phyloP scores from a whole-genome alignment of 495 filamentous ascomycete genomes.

The Collariella sp. region DNA sequence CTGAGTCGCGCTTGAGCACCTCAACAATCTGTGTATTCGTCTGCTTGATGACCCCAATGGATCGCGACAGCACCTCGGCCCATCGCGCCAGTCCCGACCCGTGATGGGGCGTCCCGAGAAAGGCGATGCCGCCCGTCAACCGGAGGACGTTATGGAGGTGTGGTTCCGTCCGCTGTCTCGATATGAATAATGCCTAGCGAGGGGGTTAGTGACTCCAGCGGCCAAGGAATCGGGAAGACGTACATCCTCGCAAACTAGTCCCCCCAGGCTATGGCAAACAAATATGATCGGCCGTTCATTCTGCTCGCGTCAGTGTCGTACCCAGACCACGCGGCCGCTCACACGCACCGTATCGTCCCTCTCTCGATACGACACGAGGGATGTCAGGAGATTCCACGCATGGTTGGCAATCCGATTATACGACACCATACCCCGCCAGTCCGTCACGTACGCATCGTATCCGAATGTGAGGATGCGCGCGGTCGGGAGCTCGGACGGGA shows the following conservation, averaged over 20 bases:
- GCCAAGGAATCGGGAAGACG: background rate
- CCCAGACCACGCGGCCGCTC: background rate
- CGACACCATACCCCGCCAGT: constrained; percentile 14
- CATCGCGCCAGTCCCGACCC: constrained; percentile 29
- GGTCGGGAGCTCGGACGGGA: constrained; percentile 5
- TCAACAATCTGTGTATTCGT: constrained; percentile 20
- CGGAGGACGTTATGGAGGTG: constrained; percentile 26
- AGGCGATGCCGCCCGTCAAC: constrained; percentile 30
- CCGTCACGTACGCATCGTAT: constrained; percentile 11
- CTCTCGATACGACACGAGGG: constrained; percentile 13
- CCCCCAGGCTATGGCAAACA: constrained; percentile 31
- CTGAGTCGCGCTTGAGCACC: constrained; percentile 7
- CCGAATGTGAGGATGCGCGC: constrained; percentile 2
- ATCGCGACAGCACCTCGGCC: constrained; percentile 12
- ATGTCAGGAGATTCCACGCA: constrained; percentile 18
- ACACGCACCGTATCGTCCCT: constrained; percentile 13
- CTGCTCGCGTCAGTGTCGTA: constrained; percentile 8
- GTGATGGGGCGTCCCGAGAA: constrained; percentile 37
- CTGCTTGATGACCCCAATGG: constrained; percentile 16
- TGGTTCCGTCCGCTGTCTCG: constrained; percentile 14
- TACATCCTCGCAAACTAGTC: constrained; percentile 35
- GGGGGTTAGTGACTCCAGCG: background rate
- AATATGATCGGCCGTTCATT: constrained; percentile 25
- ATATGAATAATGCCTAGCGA: constrained; percentile 11
- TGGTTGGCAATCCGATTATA: constrained; percentile 18